Percentiles rank a stretch among this genome's conserved stretches.
Conservation (phyloP, 352 stramenopile genomes). For the Globisporangium uncinulatum region DNA sequence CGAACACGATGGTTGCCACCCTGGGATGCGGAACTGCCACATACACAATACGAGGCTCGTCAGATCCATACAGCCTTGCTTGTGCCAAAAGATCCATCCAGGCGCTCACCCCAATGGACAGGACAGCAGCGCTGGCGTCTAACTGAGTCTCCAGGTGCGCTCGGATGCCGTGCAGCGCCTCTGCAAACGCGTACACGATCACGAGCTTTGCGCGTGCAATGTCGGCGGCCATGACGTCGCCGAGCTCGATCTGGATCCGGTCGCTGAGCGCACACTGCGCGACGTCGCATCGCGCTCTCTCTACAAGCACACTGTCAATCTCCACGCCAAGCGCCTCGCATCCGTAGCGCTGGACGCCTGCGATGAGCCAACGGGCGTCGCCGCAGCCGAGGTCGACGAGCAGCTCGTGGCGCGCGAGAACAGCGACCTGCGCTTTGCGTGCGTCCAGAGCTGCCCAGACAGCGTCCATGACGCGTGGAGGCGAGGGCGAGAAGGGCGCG, state of each 20-base stretch:
- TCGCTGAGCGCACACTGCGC: conserved; percentile 17
- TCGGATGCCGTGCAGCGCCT: conserved; percentile 63
- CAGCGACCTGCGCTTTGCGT: neutral
- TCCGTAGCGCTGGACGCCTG: conserved; percentile 44
- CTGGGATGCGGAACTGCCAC: conserved; percentile 64
- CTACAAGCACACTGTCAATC: conserved; percentile 49
- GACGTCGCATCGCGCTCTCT: conserved; percentile 23
- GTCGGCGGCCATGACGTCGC: conserved; percentile 51
- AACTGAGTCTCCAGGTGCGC: conserved; percentile 43
- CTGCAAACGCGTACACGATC: conserved; percentile 82
- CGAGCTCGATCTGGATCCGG: conserved; percentile 40
- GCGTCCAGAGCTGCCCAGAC: conserved; percentile 52
- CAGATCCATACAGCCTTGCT: no score
- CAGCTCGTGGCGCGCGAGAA: conserved; percentile 34
- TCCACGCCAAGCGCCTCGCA: conserved; percentile 72
- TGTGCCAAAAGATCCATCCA: neutral
- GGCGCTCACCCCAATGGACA: conserved; percentile 64
- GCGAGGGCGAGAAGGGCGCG: conserved; percentile 72
- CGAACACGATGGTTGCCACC: conserved; percentile 54
- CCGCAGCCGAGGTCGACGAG: conserved; percentile 81
- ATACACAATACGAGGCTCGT: neutral
- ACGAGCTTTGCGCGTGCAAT: conserved; percentile 53
- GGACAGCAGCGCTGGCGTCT: conserved; percentile 27
- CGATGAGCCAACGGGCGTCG: conserved; percentile 74
- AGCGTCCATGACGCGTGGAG: conserved; percentile 40